Percentiles rank a stretch among this genome's conserved stretches.
Evolutionary conservation across 495 filamentous ascomycete species (phyloP).

Genomic region (Tetracladium setigerum): DNA sequence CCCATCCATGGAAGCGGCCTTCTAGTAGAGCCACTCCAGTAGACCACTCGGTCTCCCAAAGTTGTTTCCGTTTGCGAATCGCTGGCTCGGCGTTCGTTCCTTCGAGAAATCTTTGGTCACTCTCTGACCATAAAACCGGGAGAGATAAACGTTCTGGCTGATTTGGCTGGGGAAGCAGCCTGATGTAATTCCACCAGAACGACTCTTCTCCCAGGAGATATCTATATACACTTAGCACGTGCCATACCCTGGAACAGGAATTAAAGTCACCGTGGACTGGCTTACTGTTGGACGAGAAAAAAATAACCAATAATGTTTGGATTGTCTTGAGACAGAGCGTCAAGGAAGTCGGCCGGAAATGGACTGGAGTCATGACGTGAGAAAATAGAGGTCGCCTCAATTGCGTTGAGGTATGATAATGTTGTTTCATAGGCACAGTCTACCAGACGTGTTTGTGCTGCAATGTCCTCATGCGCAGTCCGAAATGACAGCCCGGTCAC

Average conservation of each 20-base stretch:
- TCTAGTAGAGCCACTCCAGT: conserved; percentile 9
- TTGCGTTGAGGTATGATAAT: conserved; percentile 19
- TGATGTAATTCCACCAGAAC: conserved; percentile 44
- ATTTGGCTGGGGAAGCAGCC: conserved; percentile 40
- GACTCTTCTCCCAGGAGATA: conserved; percentile 35
- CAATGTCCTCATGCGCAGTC: conserved; percentile 5
- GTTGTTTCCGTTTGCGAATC: conserved; percentile 22
- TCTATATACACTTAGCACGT: too few relatives aligned
- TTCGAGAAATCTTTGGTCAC: conserved; percentile 35
- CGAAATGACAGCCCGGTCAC: conserved; percentile 14
- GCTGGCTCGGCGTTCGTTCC: conserved; percentile 43
- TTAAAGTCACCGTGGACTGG: too few relatives aligned
- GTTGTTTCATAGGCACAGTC: conserved; percentile 9
- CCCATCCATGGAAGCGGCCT: conserved; percentile 18
- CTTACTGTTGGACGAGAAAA: conserved; percentile 22
- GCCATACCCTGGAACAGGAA: too few relatives aligned
- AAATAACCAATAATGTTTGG: conserved; percentile 20
- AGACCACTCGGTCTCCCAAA: conserved; percentile 13
- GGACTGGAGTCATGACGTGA: background rate
- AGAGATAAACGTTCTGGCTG: conserved; percentile 35
- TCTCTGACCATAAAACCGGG: conserved; percentile 19
- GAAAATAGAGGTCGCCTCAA: background rate
- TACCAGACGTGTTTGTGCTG: conserved; percentile 1
- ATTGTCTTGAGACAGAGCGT: conserved; percentile 5
- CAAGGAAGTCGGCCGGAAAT: conserved; percentile 15